These are phyloP conservation scores for Aspergillus alliaceus DNA, from an alignment of 2,329 filamentous ascomycete species.

Conservation along the genomic window DNA sequence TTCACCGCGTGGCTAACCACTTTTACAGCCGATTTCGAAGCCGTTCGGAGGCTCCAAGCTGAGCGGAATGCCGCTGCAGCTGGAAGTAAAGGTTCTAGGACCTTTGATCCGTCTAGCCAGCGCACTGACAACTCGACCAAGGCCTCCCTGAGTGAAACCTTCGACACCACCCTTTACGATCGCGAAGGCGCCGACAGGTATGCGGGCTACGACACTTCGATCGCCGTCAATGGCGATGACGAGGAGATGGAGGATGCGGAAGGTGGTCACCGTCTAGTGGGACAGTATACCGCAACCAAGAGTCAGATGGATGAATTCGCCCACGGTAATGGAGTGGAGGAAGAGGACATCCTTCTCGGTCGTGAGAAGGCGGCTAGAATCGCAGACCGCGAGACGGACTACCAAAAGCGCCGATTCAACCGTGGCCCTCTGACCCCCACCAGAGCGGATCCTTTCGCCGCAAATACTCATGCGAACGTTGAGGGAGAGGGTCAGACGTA, in stretches of 20 bases:
- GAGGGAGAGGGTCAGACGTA: constrained; percentile 77
- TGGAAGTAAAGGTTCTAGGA: constrained; percentile 76
- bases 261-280: constrained; percentile 75
- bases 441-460: constrained; percentile 80
- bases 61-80: constrained; percentile 83
- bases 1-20: constrained; percentile 23
- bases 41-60: constrained; percentile 82
- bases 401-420: constrained; percentile 93
- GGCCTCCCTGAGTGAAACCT: constrained; percentile 81
- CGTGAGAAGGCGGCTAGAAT: constrained; percentile 90
- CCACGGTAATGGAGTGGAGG: constrained; percentile 78
- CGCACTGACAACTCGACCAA: constrained; percentile 82
- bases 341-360: constrained; percentile 83
- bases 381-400: constrained; percentile 89
- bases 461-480: constrained; percentile 67
- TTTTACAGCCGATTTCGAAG: constrained; percentile 72
- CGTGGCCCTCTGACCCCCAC: constrained; percentile 78
- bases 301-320: constrained; percentile 95
- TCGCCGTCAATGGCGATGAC: constrained; percentile 75
- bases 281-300: constrained; percentile 91
- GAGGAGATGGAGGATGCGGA: constrained; percentile 76
- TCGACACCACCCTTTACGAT: constrained; percentile 87
- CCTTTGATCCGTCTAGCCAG: constrained; percentile 76
- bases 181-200: constrained; percentile 75
- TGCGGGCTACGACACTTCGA: constrained; percentile 86